Evolutionary conservation across 2,329 filamentous ascomycete species (phyloP).

Genomic region (Trichoderma sp.): DNA sequence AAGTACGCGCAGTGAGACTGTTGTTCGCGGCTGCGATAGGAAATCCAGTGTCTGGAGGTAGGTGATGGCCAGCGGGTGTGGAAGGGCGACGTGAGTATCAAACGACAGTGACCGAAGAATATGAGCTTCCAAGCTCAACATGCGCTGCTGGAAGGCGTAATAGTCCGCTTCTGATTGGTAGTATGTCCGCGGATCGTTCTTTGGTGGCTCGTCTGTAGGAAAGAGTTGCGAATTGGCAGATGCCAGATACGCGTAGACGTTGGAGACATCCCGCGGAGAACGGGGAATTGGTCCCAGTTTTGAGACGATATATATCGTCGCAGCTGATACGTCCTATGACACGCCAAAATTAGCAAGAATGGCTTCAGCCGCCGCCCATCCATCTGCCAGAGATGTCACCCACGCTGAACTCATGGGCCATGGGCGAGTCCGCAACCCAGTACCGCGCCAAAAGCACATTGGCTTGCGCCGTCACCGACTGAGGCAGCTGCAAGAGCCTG

Average conservation of each 20-base stretch:
- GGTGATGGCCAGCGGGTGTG: slow-evolving; percentile 84
- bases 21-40: slow-evolving; percentile 49
- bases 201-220: slow-evolving; percentile 43
- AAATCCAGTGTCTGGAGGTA: slow-evolving; percentile 90
- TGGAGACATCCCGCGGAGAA: slow-evolving; percentile 78
- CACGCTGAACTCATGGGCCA: slow-evolving; percentile 62
- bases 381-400: slow-evolving; percentile 28
- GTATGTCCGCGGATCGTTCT: slow-evolving; percentile 57
- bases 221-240: slow-evolving; percentile 63
- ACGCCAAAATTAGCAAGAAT: background rate
- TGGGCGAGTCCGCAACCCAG: slow-evolving; percentile 66
- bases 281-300: slow-evolving; percentile 81
- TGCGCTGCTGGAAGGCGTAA: slow-evolving; percentile 61
- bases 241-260: slow-evolving; percentile 81
- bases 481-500: slow-evolving; percentile 79
- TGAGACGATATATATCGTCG: slow-evolving; percentile 76
- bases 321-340: slow-evolving; percentile 76
- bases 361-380: background rate
- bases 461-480: slow-evolving; percentile 83
- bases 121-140: slow-evolving; percentile 76
- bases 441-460: slow-evolving; percentile 82
- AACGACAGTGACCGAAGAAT: slow-evolving; percentile 79
- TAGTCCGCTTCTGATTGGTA: slow-evolving; percentile 77
- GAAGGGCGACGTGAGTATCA: slow-evolving; percentile 81
- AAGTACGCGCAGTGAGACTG: slow-evolving; percentile 67